Evolutionary conservation across 1,139 yeast genomes (phyloP).

Genomic region (Sugiyamaella neomexicana): DNA sequence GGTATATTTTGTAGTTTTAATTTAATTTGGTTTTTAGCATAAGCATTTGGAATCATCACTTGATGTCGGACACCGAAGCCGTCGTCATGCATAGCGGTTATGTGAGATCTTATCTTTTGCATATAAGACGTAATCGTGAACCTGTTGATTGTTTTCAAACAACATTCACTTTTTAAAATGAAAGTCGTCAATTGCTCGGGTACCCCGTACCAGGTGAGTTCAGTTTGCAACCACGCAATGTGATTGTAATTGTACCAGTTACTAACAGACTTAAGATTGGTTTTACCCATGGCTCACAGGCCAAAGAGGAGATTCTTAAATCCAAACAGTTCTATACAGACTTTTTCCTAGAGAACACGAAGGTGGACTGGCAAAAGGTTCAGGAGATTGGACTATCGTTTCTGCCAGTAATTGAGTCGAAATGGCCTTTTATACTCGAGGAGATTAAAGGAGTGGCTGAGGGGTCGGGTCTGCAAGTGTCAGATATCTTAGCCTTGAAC

Average conservation of each 20-base stretch:
- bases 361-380: constrained; percentile 33
- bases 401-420: constrained; percentile 28
- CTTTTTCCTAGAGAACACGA: constrained; percentile 29
- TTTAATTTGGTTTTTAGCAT: background rate
- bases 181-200: constrained; percentile 22
- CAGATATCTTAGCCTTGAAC: constrained; percentile 40
- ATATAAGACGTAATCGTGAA: background rate
- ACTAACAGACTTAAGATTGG: constrained; percentile 29
- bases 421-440: constrained; percentile 36
- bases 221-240: background rate
- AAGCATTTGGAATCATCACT: background rate
- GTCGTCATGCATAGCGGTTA: background rate
- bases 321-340: constrained; percentile 31
- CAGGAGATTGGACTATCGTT: constrained; percentile 28
- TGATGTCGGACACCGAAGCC: background rate
- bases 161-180: constrained; percentile 1
- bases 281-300: constrained; percentile 32
- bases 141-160: background rate
- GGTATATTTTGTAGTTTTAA: constrained; percentile 23
- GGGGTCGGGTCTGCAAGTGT: constrained; percentile 37
- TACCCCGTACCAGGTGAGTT: constrained; percentile 27
- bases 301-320: constrained; percentile 30
- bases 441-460: constrained; percentile 41
- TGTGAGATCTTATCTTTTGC: background rate
- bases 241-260: background rate